phyloP scores from a whole-genome alignment of 2,329 filamentous ascomycete genomes.

The Ophiocordyceps robertsii region DNA sequence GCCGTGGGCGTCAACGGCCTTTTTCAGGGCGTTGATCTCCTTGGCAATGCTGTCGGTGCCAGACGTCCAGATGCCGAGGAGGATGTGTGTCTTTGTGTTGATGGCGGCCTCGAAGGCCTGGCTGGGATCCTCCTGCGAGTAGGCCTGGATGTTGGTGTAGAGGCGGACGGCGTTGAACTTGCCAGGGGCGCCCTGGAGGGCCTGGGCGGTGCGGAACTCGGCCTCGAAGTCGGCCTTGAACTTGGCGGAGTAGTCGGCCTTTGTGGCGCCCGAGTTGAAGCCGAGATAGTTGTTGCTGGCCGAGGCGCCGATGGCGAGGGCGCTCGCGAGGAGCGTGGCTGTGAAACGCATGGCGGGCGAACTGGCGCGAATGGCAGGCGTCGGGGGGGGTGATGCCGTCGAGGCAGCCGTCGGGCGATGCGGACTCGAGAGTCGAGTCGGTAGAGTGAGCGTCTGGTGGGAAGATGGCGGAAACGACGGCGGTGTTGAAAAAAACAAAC shows the following conservation, averaged over 20 bases:
- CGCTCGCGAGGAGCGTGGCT: conserved; percentile 21
- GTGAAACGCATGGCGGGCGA: conserved; percentile 25
- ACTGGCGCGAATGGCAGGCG: not conserved
- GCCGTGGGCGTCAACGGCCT: conserved; percentile 41
- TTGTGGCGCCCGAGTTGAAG: conserved; percentile 37
- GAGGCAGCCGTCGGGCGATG: too few relatives aligned
- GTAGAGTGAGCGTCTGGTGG: too few relatives aligned
- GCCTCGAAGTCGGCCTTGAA: conserved; percentile 34
- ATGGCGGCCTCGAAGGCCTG: conserved; percentile 65
- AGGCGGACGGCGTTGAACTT: conserved; percentile 46
- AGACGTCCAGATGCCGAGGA: conserved; percentile 52
- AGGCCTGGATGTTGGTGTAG: conserved; percentile 54
- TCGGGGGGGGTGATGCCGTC: not conserved
- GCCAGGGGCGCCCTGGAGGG: conserved; percentile 28
- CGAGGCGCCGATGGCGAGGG: conserved; percentile 25
- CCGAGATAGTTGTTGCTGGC: conserved; percentile 34
- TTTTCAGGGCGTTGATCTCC: conserved; percentile 46
- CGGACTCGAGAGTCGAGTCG: too few relatives aligned
- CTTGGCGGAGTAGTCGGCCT: conserved; percentile 34
- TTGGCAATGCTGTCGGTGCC: conserved; percentile 39
- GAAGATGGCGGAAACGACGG: too few relatives aligned
- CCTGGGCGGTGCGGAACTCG: conserved; percentile 29
- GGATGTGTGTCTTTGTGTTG: conserved; percentile 43
- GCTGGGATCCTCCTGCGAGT: conserved; percentile 61
- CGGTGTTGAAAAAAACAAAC: too few relatives aligned